Conservation (phyloP, 495 filamentous ascomycete species). For the Penicillium mononematosum region DNA sequence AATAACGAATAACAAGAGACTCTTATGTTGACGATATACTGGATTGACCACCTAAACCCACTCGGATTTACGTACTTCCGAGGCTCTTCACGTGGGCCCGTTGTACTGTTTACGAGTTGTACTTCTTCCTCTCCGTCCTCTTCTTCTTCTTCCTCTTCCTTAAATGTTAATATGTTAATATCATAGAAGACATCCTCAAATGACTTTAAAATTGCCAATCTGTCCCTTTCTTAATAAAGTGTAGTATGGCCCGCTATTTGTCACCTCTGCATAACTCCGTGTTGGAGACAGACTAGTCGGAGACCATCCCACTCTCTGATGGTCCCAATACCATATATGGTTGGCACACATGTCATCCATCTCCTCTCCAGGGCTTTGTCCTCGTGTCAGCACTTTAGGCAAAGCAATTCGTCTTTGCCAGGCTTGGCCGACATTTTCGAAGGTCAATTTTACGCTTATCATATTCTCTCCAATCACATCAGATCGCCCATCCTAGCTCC, state of each 20-base stretch:
- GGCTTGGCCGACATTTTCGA: not conserved
- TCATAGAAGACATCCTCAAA: not conserved
- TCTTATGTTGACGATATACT: conserved; percentile 30
- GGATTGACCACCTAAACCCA: conserved; percentile 42
- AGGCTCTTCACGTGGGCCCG: conserved; percentile 21
- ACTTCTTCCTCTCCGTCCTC: not conserved
- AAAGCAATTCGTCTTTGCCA: not conserved
- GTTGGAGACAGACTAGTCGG: not conserved
- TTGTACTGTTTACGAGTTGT: not conserved
- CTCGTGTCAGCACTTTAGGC: not conserved
- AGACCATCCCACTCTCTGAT: conserved; percentile 5
- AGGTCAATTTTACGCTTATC: conserved; percentile 19
- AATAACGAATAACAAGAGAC: conserved; percentile 9
- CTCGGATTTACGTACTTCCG: conserved; percentile 41
- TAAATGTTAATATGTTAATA: not conserved
- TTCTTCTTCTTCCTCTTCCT: not conserved
- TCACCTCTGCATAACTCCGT: not conserved
- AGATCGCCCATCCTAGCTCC: conserved; percentile 1
- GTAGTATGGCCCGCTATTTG: not conserved
- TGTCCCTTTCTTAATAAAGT: not conserved
- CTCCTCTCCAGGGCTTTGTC: not conserved
- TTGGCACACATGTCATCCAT: not conserved
- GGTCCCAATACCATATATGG: not conserved
- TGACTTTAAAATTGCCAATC: not conserved
- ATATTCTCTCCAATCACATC: conserved; percentile 13